Percentiles rank a stretch among this genome's conserved stretches.
These are phyloP conservation scores for Chlorella sp. DNA, from an alignment of 139 green algal species.

Conservation along the genomic window DNA sequence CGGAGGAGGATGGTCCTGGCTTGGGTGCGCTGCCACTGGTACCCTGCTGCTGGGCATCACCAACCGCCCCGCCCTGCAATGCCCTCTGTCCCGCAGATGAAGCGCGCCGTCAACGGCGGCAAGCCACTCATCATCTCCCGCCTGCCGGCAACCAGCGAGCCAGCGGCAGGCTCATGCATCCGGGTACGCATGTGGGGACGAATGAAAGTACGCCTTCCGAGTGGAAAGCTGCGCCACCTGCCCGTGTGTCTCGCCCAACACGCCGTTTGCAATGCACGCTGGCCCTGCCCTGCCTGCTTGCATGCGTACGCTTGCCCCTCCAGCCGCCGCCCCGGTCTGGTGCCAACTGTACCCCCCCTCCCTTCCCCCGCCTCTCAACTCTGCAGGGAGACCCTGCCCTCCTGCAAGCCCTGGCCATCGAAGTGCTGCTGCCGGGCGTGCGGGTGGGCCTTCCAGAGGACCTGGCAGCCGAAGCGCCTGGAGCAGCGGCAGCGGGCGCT, in stretches of 20 bases:
- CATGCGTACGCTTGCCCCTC: neutral
- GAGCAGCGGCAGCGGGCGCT: neutral
- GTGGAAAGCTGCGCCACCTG: no score
- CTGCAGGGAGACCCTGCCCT: neutral
- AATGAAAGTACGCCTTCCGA: no score
- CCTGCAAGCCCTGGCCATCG: constrained; percentile 23
- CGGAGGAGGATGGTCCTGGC: no score
- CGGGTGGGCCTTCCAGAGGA: constrained; percentile 16
- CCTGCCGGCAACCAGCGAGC: constrained; percentile 15
- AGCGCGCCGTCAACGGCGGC: constrained; percentile 48
- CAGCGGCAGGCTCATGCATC: neutral
- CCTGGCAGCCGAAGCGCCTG: neutral
- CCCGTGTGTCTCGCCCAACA: no score
- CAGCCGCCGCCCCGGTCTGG: neutral
- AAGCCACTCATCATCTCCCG: constrained; percentile 60
- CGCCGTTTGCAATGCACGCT: no score
- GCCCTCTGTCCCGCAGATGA: constrained; percentile 30
- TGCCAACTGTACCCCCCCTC: neutral
- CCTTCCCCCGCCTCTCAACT: neutral
- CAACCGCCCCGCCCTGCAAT: no score
- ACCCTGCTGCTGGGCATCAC: no score
- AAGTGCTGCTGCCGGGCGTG: constrained; percentile 28
- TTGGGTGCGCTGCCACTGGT: no score
- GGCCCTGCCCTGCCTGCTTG: neutral
- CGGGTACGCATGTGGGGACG: neutral